phyloP scores from a whole-genome alignment of 805 yeast genomes.

The Candida stauntonica region DNA sequence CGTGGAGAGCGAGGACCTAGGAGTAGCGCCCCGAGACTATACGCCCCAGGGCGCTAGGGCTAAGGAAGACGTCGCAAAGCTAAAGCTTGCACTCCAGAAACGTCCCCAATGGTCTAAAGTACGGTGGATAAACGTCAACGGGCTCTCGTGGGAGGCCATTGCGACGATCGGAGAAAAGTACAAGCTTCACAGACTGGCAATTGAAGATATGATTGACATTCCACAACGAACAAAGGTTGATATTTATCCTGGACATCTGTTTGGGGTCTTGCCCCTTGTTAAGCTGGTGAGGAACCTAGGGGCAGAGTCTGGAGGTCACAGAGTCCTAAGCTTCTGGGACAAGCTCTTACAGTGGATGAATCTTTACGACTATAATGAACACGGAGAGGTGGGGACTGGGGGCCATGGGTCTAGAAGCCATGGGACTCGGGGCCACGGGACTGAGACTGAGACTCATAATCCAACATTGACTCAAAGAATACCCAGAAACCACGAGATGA shows the following conservation, averaged over 20 bases:
- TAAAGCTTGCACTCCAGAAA: conserved; percentile 29
- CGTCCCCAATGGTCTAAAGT: conserved; percentile 47
- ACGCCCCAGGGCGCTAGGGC: conserved; percentile 4
- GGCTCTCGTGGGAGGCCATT: conserved; percentile 59
- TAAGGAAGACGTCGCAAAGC: conserved; percentile 23
- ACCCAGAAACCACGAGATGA: conserved; percentile 25
- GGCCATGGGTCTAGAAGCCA: no score
- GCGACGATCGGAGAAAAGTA: conserved; percentile 41
- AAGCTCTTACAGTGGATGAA: conserved; percentile 11
- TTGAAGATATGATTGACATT: conserved; percentile 60
- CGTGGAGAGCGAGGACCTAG: conserved; percentile 19
- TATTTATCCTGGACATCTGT: conserved; percentile 45
- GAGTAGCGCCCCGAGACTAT: background rate
- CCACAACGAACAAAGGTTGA: conserved; percentile 59
- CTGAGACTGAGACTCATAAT: no score
- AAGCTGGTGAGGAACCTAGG: conserved; percentile 33
- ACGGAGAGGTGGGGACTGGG: background rate
- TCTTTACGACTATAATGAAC: conserved; percentile 9
- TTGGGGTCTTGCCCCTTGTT: conserved; percentile 50
- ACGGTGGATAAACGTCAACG: conserved; percentile 55
- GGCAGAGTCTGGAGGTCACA: background rate
- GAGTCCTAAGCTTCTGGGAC: conserved; percentile 4
- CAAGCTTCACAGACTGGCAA: conserved; percentile 48
- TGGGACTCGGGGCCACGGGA: no score
- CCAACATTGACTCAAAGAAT: conserved; percentile 19